Conservation (phyloP, 2,329 filamentous ascomycete genomes). For the Diaporthe helianthi region DNA sequence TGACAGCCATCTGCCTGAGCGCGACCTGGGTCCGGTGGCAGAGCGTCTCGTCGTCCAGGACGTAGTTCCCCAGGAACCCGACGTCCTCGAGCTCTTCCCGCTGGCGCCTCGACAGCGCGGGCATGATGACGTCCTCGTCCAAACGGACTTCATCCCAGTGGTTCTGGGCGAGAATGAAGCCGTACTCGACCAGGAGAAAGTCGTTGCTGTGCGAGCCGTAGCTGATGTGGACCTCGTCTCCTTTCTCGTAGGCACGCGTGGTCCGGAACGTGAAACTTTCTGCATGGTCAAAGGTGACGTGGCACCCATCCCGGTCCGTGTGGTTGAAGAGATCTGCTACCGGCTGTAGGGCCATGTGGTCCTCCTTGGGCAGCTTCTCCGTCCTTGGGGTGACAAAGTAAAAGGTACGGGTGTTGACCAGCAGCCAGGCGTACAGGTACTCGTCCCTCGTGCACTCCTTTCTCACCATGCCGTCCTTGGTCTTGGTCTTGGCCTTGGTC, state of each 20-base stretch:
- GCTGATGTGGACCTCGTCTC: slow-evolving; percentile 72
- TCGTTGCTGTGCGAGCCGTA: slow-evolving; percentile 78
- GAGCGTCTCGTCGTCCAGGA: slow-evolving; percentile 56
- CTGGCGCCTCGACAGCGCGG: slow-evolving; percentile 45
- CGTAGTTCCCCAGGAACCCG: slow-evolving; percentile 59
- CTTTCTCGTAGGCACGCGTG: slow-evolving; percentile 55
- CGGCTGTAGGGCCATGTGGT: slow-evolving; percentile 74
- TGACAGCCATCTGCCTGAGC: slow-evolving; percentile 47
- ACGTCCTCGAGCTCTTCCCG: slow-evolving; percentile 50
- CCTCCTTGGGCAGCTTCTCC: slow-evolving; percentile 52
- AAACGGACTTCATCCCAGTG: slow-evolving; percentile 59
- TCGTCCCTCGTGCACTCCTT: slow-evolving; percentile 38
- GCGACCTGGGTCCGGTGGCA: slow-evolving; percentile 66
- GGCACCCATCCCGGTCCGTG: slow-evolving; percentile 53
- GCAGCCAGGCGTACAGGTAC: slow-evolving; percentile 64
- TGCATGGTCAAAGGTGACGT: slow-evolving; percentile 54
- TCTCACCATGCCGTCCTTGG: neutral
- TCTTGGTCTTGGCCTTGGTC: neutral
- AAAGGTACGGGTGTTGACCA: slow-evolving; percentile 69
- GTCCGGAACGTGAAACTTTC: slow-evolving; percentile 63
- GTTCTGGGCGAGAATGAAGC: slow-evolving; percentile 56
- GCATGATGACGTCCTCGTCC: slow-evolving; percentile 57
- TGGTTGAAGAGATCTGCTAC: slow-evolving; percentile 77
- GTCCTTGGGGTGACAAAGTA: slow-evolving; percentile 60
- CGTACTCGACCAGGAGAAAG: slow-evolving; percentile 74